Conservation (phyloP, 768 basidiomycete species). For the Podaxis sp. region DNA sequence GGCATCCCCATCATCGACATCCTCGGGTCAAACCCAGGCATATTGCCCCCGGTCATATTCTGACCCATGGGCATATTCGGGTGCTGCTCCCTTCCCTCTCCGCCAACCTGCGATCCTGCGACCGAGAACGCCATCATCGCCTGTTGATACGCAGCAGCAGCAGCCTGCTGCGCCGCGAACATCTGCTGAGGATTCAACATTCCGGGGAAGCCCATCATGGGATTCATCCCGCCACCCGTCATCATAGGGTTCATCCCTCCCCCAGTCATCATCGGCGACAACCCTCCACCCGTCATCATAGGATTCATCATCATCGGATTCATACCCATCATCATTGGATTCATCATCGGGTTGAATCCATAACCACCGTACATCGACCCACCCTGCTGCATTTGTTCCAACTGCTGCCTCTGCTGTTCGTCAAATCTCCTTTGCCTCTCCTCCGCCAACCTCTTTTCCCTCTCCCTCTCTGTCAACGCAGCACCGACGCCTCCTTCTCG, state of each 20-base stretch:
- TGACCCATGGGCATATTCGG: conserved; percentile 40
- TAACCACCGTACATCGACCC: conserved; percentile 67
- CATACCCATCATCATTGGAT: conserved; percentile 65
- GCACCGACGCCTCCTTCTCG: conserved; percentile 95
- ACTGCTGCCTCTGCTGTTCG: conserved; percentile 83
- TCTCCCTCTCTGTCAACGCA: conserved; percentile 90
- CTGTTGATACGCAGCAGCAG: conserved; percentile 85
- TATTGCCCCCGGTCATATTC: conserved; percentile 51
- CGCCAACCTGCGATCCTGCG: conserved; percentile 73
- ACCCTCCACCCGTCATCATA: conserved; percentile 45
- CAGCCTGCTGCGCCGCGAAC: conserved; percentile 78
- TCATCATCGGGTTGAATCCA: conserved; percentile 74
- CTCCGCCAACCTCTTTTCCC: conserved; percentile 89
- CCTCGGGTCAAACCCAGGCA: conserved; percentile 60
- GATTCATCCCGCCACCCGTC: conserved; percentile 38
- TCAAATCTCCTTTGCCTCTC: conserved; percentile 92
- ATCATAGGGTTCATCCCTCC: conserved; percentile 46
- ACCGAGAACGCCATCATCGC: conserved; percentile 82
- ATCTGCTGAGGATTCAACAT: conserved; percentile 80
- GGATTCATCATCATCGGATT: conserved; percentile 49
- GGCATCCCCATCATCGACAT: conserved; percentile 78
- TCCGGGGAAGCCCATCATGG: conserved; percentile 54
- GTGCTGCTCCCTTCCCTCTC: conserved; percentile 46
- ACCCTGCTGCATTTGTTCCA: conserved; percentile 86
- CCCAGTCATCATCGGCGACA: conserved; percentile 56